Percentiles rank a stretch among this genome's conserved stretches.
These are phyloP conservation scores for Botrytis sinoallii DNA, from an alignment of 2,329 filamentous ascomycete genomes.

Conservation along the genomic window DNA sequence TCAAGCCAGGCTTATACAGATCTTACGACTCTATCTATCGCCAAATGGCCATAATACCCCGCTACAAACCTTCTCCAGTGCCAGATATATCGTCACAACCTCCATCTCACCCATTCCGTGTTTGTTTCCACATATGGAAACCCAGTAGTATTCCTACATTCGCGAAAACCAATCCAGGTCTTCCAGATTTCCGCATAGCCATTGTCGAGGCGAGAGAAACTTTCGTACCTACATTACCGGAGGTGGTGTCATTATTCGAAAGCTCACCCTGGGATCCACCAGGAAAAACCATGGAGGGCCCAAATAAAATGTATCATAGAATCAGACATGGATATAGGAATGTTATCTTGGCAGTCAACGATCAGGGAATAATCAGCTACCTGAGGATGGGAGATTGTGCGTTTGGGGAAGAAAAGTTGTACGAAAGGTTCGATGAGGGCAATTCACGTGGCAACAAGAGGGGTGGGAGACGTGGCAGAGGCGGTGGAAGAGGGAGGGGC, in stretches of 20 bases:
- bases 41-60: slow-evolving; percentile 69
- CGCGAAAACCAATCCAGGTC: slow-evolving; percentile 73
- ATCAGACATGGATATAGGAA: slow-evolving; percentile 82
- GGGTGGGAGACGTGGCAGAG: slow-evolving; percentile 40
- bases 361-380: slow-evolving; percentile 87
- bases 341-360: slow-evolving; percentile 82
- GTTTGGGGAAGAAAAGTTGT: slow-evolving; percentile 73
- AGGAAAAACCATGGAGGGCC: slow-evolving; percentile 39
- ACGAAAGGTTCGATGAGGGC: slow-evolving; percentile 52
- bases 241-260: slow-evolving; percentile 69
- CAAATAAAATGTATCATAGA: slow-evolving; percentile 65
- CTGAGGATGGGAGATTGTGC: slow-evolving; percentile 75
- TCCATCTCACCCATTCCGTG: slow-evolving; percentile 55
- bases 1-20: slow-evolving; percentile 62
- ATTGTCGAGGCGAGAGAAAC: slow-evolving; percentile 75
- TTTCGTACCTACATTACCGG: slow-evolving; percentile 66
- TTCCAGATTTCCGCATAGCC: slow-evolving; percentile 80
- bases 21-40: slow-evolving; percentile 70
- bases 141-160: slow-evolving; percentile 58
- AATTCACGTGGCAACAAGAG: slow-evolving; percentile 42
- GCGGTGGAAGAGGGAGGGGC: slow-evolving; percentile 39
- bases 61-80: slow-evolving; percentile 56
- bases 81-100: slow-evolving; percentile 37
- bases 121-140: slow-evolving; percentile 84
- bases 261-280: slow-evolving; percentile 69